Evolutionary conservation across 169 alveolate genomes (phyloP), one percentile per base, ranked within the genome.

Genomic region (Plasmodium sp.): DNA sequence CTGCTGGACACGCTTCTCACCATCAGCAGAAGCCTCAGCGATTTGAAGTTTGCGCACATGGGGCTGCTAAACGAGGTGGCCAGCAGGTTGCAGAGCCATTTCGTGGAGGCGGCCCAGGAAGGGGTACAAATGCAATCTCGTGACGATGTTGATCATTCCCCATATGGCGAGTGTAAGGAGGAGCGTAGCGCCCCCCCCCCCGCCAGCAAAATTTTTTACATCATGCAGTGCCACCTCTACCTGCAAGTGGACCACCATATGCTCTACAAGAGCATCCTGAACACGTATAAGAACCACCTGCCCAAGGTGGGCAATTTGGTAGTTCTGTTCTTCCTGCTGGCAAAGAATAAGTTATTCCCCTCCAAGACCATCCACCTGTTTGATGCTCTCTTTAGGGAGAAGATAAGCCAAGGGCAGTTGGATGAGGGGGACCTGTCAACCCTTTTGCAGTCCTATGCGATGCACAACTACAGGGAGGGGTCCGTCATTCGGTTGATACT

Each of bases 341-440:
- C 83, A 51, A 86, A 86, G 77, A 86, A 86, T 77, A 86, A 86
- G n/a, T 71, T 86, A 54, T 86, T 77, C 67, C 93, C 93, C 2
- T 54, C 93, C 27, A 86, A 86, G 81, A 79, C 85, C 6, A 77
- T 86, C 31, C 62, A 86, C 43, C 79, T 77, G 45, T 86, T 86
- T 86, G 93, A 86, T 77, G 79, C 86, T 3, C 34, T 12, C 7
- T 86, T 86, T 33, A 34, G 51, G 12, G 31, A 71, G 77, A 86
- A 86, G 33, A 36, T 86, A 27, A 77, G 67, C 6, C 48, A 86
- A 48, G 62, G 71, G 18, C 1, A n/a, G 16, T 86, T 77, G 56
- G 81, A 86, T 86, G 62, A 48, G 18, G 54, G 62, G 18, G 41
- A 77, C 18, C 48, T 86, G 10, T 77, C 81, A 2, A 86, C 45